Conservation (phyloP, 139 green algal genomes). For the Picochlorum sp. region DNA sequence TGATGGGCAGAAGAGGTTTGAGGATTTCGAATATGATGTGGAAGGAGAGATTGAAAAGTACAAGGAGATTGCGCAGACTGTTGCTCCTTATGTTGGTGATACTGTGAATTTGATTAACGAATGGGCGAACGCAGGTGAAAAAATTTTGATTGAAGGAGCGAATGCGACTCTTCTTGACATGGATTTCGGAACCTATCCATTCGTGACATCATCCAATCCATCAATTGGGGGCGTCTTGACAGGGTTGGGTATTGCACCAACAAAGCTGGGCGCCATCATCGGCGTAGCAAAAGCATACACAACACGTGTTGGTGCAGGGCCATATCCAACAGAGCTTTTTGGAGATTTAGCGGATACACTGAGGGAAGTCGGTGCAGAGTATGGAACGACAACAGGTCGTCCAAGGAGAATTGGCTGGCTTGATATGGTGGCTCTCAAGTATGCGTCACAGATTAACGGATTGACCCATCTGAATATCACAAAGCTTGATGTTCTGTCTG, state of each 20-base stretch:
- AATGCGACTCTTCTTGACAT: slow-evolving; percentile 99
- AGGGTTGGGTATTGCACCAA: slow-evolving; percentile 88
- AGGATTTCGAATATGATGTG: slow-evolving; percentile 68
- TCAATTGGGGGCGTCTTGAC: slow-evolving; percentile 87
- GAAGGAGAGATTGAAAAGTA: slow-evolving; percentile 81
- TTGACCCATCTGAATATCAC: slow-evolving; percentile 97
- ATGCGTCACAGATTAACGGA: slow-evolving; percentile 85
- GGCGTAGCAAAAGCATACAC: slow-evolving; percentile 99
- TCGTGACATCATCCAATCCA: slow-evolving; percentile 96
- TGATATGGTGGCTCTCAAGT: slow-evolving; percentile 90
- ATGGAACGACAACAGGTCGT: slow-evolving; percentile 95
- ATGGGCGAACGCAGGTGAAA: slow-evolving; percentile 52
- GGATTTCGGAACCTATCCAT: slow-evolving; percentile 99
- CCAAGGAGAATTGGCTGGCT: slow-evolving; percentile 94
- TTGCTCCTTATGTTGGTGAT: slow-evolving; percentile 54
- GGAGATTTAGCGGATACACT: slow-evolving; percentile 79
- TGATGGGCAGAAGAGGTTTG: slow-evolving; percentile 71
- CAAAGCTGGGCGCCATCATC: slow-evolving; percentile 76
- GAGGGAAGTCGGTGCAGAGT: slow-evolving; percentile 76
- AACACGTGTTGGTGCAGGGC: slow-evolving; percentile 88
- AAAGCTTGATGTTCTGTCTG: slow-evolving; percentile 93
- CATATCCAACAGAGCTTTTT: slow-evolving; percentile 96
- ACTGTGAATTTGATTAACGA: slow-evolving; percentile 73
- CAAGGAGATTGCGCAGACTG: slow-evolving; percentile 42
- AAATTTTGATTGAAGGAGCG: slow-evolving; percentile 95